A percentile compares a stretch with the other conserved stretches of the same genome.
These are phyloP conservation scores for Globisporangium takayamanum DNA, from an alignment of 352 stramenopile genomes.

Conservation along the genomic window DNA sequence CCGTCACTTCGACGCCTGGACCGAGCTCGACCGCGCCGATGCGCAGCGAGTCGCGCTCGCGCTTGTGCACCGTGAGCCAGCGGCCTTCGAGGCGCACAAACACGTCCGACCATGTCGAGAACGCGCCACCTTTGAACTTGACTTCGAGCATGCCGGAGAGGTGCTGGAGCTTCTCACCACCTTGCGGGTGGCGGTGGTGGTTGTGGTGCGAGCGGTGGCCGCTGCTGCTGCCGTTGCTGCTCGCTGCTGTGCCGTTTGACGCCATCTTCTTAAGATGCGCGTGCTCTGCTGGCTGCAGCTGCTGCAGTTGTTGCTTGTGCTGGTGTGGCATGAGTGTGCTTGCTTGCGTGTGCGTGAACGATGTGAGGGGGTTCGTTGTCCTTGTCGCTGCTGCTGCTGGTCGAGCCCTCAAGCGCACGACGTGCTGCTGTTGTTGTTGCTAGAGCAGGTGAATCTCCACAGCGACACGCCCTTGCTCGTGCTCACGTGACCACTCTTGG, in stretches of 20 bases:
- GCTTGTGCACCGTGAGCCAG: constrained; percentile 32
- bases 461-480: too few relatives aligned
- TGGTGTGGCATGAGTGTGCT: not conserved
- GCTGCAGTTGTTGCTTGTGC: not conserved
- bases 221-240: not conserved
- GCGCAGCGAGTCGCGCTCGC: constrained; percentile 36
- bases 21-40: constrained; percentile 68
- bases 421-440: not conserved
- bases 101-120: constrained; percentile 25
- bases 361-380: not conserved
- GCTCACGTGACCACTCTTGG: too few relatives aligned
- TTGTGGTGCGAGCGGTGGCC: not conserved
- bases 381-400: not conserved
- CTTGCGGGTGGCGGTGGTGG: not conserved
- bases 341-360: not conserved
- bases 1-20: constrained; percentile 55
- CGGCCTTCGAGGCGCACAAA: constrained; percentile 24
- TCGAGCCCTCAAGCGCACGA: not conserved
- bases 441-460: not conserved
- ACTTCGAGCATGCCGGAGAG: constrained; percentile 19
- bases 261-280: constrained; percentile 13
- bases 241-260: constrained; percentile 2
- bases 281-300: constrained; percentile 2
- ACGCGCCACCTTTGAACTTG: constrained; percentile 25
- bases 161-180: constrained; percentile 16